Evolutionary conservation across 305 asterid genomes (phyloP).

Genomic region (Fraxinus xanthoxyloides): DNA sequence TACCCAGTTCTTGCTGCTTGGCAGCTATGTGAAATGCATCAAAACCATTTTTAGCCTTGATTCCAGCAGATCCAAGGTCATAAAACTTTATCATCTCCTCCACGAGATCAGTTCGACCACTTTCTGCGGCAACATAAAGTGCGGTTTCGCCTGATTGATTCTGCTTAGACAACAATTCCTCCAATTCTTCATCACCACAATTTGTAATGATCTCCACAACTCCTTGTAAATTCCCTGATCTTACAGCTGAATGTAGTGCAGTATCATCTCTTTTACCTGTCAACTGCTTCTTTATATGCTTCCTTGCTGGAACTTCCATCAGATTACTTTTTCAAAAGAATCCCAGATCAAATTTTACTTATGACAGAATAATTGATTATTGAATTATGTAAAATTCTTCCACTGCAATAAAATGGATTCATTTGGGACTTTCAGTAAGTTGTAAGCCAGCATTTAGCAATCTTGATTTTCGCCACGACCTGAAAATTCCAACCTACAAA

Average conservation of each 20-base stretch:
- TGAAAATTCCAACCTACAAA: conserved; percentile 13
- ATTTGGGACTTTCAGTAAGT: conserved; percentile 18
- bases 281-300: conserved; percentile 58
- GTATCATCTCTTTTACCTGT: conserved; percentile 67
- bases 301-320: conserved; percentile 37
- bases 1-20: conserved; percentile 65
- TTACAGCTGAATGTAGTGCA: conserved; percentile 58
- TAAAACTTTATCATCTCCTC: conserved; percentile 53
- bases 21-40: conserved; percentile 87
- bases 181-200: conserved; percentile 33
- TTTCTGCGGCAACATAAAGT: conserved; percentile 70
- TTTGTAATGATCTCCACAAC: conserved; percentile 40
- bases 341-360: conserved; percentile 20
- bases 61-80: conserved; percentile 50
- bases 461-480: conserved; percentile 12
- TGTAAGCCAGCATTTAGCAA: conserved; percentile 28
- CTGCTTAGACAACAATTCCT: conserved; percentile 49
- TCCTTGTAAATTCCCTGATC: conserved; percentile 48
- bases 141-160: conserved; percentile 74
- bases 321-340: conserved; percentile 4
- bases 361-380: neutral
- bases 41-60: conserved; percentile 67
- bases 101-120: conserved; percentile 48
- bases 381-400: conserved; percentile 21
- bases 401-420: conserved; percentile 15